Percentiles rank a stretch among this genome's conserved stretches.
phyloP scores from a whole-genome alignment of 2,329 filamentous ascomycete species.

The Massarina eburnea region DNA sequence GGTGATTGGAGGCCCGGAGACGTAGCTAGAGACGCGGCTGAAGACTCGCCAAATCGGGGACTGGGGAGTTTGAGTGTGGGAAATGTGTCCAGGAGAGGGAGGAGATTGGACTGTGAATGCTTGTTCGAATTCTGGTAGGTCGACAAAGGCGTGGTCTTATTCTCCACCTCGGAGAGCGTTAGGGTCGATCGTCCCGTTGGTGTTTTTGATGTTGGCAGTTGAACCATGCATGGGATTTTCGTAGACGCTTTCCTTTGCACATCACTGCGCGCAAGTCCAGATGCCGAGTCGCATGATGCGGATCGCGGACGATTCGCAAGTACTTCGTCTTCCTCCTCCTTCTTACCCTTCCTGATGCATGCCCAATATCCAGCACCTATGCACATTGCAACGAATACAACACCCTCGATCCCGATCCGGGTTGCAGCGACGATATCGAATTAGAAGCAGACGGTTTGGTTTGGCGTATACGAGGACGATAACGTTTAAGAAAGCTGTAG shows the following conservation, averaged over 20 bases:
- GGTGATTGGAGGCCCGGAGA: neutral
- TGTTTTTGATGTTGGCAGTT: neutral
- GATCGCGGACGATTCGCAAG: neutral
- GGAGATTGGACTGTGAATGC: neutral
- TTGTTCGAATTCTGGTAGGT: no score
- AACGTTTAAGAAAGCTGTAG: neutral
- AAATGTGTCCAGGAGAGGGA: neutral
- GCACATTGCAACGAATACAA: conserved; percentile 20
- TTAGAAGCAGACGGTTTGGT: no score
- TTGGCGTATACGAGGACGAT: no score
- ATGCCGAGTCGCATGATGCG: neutral
- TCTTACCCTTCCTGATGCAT: conserved; percentile 19
- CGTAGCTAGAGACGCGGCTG: neutral
- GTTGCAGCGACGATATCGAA: conserved; percentile 18
- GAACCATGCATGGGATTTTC: neutral
- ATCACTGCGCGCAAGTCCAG: neutral
- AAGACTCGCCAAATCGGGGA: neutral
- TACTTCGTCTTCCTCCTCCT: neutral
- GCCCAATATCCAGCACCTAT: conserved; percentile 25
- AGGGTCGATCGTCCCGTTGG: neutral
- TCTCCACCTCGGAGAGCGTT: no score
- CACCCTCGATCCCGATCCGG: conserved; percentile 31
- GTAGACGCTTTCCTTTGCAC: conserved; percentile 2
- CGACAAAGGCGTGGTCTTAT: neutral
- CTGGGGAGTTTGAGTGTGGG: neutral